Percentiles rank a stretch among this genome's conserved stretches.
Evolutionary conservation across 805 yeast species (phyloP).

Genomic region (Kodamaea sagamina): DNA sequence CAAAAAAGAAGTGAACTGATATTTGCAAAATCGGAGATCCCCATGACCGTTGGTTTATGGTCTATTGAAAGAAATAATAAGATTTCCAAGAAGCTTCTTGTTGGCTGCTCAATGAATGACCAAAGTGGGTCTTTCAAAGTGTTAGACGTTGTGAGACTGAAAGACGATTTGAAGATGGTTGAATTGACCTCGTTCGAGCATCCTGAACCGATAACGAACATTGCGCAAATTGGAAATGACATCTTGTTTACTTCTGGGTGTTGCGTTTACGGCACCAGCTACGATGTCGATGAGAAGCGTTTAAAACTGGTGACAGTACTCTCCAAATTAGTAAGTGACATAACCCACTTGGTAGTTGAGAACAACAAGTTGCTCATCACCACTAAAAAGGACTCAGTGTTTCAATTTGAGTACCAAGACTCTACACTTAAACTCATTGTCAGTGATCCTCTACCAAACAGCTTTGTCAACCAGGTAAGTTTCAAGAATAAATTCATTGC

Average conservation of each 20-base stretch:
- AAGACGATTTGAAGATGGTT: conserved; percentile 24
- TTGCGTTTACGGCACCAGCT: conserved; percentile 34
- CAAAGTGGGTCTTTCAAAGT: conserved; percentile 36
- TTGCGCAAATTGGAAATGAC: conserved; percentile 34
- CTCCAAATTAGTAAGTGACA: conserved; percentile 32
- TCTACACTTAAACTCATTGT: conserved; percentile 18
- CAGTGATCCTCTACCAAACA: conserved; percentile 37
- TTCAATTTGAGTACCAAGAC: conserved; percentile 25
- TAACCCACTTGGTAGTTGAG: conserved; percentile 27
- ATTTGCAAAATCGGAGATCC: conserved; percentile 31
- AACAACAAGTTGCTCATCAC: conserved; percentile 25
- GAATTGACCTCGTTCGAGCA: conserved; percentile 37
- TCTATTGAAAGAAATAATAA: conserved; percentile 31
- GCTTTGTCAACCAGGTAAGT: conserved; percentile 32
- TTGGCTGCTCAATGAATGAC: conserved; percentile 24
- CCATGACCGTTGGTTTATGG: conserved; percentile 37
- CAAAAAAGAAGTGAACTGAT: conserved; percentile 19
- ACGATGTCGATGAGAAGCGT: conserved; percentile 33
- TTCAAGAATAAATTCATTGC: conserved; percentile 26
- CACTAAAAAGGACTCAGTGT: conserved; percentile 39
- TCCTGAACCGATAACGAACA: conserved; percentile 33
- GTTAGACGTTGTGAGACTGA: conserved; percentile 30
- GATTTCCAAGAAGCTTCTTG: conserved; percentile 38
- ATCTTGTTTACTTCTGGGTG: conserved; percentile 37
- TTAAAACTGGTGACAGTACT: conserved; percentile 30